Conservation (phyloP, 2,329 filamentous ascomycete genomes). For the Pleomassaria siparia region DNA sequence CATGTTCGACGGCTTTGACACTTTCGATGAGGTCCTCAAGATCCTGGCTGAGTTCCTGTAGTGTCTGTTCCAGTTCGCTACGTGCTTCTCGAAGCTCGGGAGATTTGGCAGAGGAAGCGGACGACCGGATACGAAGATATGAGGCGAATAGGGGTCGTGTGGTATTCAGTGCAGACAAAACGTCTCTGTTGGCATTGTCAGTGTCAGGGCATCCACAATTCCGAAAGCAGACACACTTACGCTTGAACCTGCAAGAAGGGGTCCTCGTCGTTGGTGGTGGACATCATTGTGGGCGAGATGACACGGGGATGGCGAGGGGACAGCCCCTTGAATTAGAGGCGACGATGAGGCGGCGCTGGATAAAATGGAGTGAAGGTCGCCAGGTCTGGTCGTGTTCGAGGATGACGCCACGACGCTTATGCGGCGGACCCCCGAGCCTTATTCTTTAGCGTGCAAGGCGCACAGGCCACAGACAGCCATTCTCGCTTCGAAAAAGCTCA, state of each 20-base stretch:
- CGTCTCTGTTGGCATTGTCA: constrained; percentile 65
- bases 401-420: neutral
- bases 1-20: constrained; percentile 82
- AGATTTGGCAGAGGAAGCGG: constrained; percentile 69
- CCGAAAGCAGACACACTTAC: constrained; percentile 22
- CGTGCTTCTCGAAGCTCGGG: constrained; percentile 63
- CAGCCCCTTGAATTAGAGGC: constrained; percentile 9
- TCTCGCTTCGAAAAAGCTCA: neutral
- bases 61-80: constrained; percentile 76
- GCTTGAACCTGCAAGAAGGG: constrained; percentile 55
- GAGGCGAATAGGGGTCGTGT: constrained; percentile 88
- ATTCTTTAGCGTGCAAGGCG: neutral
- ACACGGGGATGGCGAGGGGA: constrained; percentile 1
- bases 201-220: constrained; percentile 11
- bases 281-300: constrained; percentile 36
- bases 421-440: constrained; percentile 1
- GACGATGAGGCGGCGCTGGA: constrained; percentile 4
- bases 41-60: constrained; percentile 75
- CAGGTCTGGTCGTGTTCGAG: constrained; percentile 1
- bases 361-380: constrained; percentile 6
- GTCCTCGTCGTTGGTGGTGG: constrained; percentile 45
- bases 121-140: constrained; percentile 91
- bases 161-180: constrained; percentile 77
- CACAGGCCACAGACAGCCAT: constrained; percentile 2
- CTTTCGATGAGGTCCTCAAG: constrained; percentile 85